A percentile compares a stretch with the other conserved stretches of the same genome.
These are phyloP conservation scores for Phytophthora meadii DNA, from an alignment of 352 stramenopile species.

Conservation along the genomic window DNA sequence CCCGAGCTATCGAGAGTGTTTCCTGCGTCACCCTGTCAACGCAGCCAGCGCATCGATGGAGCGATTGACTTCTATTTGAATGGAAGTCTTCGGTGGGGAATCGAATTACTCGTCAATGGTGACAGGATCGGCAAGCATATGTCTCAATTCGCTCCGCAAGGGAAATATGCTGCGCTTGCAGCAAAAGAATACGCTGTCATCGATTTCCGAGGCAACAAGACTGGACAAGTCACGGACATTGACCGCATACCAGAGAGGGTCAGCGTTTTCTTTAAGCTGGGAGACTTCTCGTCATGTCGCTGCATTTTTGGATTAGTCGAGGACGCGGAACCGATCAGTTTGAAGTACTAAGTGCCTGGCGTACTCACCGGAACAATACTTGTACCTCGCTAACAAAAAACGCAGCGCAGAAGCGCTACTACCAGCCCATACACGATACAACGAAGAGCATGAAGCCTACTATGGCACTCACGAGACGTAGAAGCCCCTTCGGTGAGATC, in stretches of 20 bases:
- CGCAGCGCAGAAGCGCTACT: no score
- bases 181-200: not conserved
- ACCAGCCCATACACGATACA: slow-evolving; percentile 46
- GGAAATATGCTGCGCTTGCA: slow-evolving; percentile 14
- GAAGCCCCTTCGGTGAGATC: slow-evolving; percentile 36
- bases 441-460: slow-evolving; percentile 49
- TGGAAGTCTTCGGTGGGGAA: slow-evolving; percentile 11
- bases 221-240: not conserved
- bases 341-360: not conserved
- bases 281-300: no score
- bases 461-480: slow-evolving; percentile 47
- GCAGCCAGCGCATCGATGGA: not conserved
- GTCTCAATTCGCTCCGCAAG: not conserved
- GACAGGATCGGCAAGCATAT: not conserved
- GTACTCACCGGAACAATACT: no score
- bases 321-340: no score
- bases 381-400: no score
- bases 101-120: not conserved
- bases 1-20: slow-evolving; percentile 15
- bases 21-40: not conserved
- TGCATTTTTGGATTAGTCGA: no score
- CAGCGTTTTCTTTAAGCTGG: slow-evolving; percentile 3
- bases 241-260: not conserved
- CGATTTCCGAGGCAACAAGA: not conserved
- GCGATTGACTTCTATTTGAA: not conserved